A percentile compares a stretch with the other conserved stretches of the same genome.
These are phyloP conservation scores for Fusarium luffae DNA, from an alignment of 2,329 filamentous ascomycete species.

Conservation along the genomic window DNA sequence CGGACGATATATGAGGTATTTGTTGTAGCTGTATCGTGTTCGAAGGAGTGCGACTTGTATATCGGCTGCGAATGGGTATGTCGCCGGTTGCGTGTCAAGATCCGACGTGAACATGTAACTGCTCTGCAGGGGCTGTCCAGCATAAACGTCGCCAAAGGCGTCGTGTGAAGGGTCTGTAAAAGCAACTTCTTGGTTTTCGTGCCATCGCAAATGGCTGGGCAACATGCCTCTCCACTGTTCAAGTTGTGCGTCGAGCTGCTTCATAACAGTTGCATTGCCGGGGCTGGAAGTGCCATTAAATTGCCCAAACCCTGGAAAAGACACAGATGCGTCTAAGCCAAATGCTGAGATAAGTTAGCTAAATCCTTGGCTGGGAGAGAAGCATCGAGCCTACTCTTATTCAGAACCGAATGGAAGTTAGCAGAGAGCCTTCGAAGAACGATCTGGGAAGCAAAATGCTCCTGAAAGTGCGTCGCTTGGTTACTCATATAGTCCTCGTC, in stretches of 20 bases:
- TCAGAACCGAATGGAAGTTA: conserved; percentile 63
- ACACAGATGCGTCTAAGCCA: conserved; percentile 17
- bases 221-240: conserved; percentile 68
- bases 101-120: conserved; percentile 41
- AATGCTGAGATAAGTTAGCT: conserved; percentile 36
- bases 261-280: conserved; percentile 52
- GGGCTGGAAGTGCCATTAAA: conserved; percentile 29
- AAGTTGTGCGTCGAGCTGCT: conserved; percentile 64
- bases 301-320: conserved; percentile 32
- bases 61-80: conserved; percentile 65
- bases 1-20: conserved; percentile 67
- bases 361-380: background rate
- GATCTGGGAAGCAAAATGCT: conserved; percentile 70
- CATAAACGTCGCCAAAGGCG: conserved; percentile 34
- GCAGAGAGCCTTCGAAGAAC: conserved; percentile 64
- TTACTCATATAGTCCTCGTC: conserved; percentile 60
- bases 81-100: conserved; percentile 40
- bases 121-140: conserved; percentile 34
- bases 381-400: conserved; percentile 58
- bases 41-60: conserved; percentile 67
- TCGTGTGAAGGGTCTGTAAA: conserved; percentile 38
- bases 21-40: conserved; percentile 68
- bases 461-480: conserved; percentile 64
- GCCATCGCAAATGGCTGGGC: conserved; percentile 66
- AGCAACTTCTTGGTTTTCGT: conserved; percentile 58